Conservation (phyloP, 2,329 filamentous ascomycete genomes). For the Aureobasidium uvarum region DNA sequence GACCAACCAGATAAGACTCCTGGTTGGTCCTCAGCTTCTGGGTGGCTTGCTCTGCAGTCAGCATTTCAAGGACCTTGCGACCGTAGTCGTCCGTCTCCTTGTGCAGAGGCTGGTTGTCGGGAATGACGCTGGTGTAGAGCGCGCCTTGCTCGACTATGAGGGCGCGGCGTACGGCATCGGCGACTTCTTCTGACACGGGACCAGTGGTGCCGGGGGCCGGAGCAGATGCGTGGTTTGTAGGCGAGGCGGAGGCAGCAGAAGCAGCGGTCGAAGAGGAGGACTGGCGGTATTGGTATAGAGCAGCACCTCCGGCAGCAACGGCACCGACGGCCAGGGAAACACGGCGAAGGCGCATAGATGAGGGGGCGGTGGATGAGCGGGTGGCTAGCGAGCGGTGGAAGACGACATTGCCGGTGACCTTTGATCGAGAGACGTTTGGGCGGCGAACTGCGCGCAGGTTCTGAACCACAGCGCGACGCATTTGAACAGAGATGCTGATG, state of each 20-base stretch:
- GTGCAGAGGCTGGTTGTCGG: constrained; percentile 79
- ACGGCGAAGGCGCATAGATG: constrained; percentile 68
- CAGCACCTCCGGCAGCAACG: constrained; percentile 67
- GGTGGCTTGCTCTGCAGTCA: constrained; percentile 90
- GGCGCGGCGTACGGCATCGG: constrained; percentile 62
- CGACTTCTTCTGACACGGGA: constrained; percentile 40
- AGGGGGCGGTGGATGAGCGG: constrained; percentile 42
- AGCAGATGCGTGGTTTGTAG: constrained; percentile 29
- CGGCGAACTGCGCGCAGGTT: constrained; percentile 67
- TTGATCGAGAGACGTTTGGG: constrained; percentile 43
- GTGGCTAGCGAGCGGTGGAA: constrained; percentile 45
- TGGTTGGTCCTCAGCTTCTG: constrained; percentile 85
- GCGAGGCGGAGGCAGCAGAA: constrained; percentile 46
- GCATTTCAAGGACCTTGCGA: constrained; percentile 87
- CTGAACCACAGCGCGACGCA: constrained; percentile 71
- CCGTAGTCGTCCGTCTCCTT: constrained; percentile 86
- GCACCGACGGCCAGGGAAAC: constrained; percentile 67
- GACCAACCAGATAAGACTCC: constrained; percentile 84
- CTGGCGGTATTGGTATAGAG: constrained; percentile 67
- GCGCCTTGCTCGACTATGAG: constrained; percentile 88
- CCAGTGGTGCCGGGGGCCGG: constrained; percentile 29
- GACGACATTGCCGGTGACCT: constrained; percentile 9
- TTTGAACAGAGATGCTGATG: constrained; percentile 38
- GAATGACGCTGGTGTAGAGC: constrained; percentile 81
- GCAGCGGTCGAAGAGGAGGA: constrained; percentile 20